These are phyloP conservation scores for Neurospora sp. DNA, from an alignment of 2,329 filamentous ascomycete genomes.

Conservation along the genomic window DNA sequence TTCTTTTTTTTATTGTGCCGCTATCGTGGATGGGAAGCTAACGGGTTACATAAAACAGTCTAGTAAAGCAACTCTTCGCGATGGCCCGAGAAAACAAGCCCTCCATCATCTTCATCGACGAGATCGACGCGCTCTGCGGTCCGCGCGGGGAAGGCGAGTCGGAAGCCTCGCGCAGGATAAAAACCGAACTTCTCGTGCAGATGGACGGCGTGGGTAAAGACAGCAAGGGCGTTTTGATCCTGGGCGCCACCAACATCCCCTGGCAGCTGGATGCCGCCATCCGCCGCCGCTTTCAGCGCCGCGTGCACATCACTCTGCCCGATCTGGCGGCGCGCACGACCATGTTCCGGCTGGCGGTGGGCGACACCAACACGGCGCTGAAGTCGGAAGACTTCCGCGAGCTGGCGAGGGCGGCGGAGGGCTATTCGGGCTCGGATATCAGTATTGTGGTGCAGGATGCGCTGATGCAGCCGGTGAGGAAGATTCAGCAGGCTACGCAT, in stretches of 20 bases:
- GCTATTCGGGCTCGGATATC: conserved; percentile 95
- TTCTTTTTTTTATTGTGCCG: too few species aligned
- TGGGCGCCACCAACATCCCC: conserved; percentile 95
- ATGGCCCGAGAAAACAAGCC: conserved; percentile 98
- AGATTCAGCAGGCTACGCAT: conserved; percentile 95
- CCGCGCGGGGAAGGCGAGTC: conserved; percentile 91
- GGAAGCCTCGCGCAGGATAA: conserved; percentile 93
- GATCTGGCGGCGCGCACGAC: conserved; percentile 77
- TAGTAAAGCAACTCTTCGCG: conserved; percentile 93
- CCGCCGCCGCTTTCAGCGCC: conserved; percentile 85
- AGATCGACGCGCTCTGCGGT: conserved; percentile 93
- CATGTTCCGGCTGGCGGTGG: conserved; percentile 95
- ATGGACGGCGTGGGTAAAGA: conserved; percentile 99
- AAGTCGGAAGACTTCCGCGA: conserved; percentile 68
- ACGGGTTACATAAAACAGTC: conserved; percentile 35
- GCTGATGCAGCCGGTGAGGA: conserved; percentile 92
- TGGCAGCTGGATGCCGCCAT: conserved; percentile 98
- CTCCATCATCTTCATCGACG: conserved; percentile 97
- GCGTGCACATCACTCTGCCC: conserved; percentile 91
- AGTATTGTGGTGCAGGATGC: conserved; percentile 91
- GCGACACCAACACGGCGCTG: conserved; percentile 80
- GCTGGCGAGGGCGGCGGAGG: conserved; percentile 74
- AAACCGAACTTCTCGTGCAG: conserved; percentile 95
- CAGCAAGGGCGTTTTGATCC: conserved; percentile 83
- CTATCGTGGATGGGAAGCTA: neutral